Evolutionary conservation across 805 yeast species (phyloP).

Genomic region (Pichia phayaonensis): DNA sequence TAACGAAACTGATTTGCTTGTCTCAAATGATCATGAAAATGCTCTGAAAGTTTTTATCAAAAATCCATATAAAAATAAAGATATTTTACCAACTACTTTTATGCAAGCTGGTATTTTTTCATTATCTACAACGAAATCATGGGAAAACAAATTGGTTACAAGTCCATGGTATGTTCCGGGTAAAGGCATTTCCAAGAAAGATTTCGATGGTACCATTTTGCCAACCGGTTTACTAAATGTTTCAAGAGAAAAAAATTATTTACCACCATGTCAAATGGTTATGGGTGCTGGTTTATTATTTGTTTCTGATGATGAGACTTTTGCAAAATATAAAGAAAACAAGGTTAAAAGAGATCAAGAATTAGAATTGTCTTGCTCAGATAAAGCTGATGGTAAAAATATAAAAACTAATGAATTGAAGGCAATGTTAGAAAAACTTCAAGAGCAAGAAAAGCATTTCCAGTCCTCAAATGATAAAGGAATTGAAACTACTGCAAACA

Average conservation of each 20-base stretch:
- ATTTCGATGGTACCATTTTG: constrained; percentile 47
- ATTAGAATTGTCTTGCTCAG: constrained; percentile 24
- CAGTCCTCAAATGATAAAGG: neutral
- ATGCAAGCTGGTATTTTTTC: constrained; percentile 85
- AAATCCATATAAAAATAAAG: constrained; percentile 65
- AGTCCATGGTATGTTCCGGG: constrained; percentile 85
- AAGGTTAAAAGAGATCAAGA: constrained; percentile 23
- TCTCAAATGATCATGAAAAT: constrained; percentile 67
- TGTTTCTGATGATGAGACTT: constrained; percentile 52
- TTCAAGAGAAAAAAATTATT: constrained; percentile 44
- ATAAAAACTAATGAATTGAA: constrained; percentile 25
- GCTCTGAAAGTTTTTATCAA: constrained; percentile 72
- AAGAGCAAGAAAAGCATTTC: constrained; percentile 11
- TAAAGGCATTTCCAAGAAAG: constrained; percentile 59
- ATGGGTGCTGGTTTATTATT: constrained; percentile 87
- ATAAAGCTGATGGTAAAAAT: constrained; percentile 19
- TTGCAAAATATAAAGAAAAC: constrained; percentile 27
- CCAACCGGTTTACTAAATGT: constrained; percentile 55
- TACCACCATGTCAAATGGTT: constrained; percentile 75
- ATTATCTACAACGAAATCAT: constrained; percentile 75
- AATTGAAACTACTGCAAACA: constrained; percentile 10
- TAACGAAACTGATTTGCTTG: constrained; percentile 58
- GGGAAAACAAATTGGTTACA: constrained; percentile 78
- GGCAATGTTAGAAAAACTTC: constrained; percentile 24
- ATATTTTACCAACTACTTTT: constrained; percentile 77